Base-by-base conservation (phyloP, 371 early-diverging fungal species). In the Mucor plumbeus region DNA sequence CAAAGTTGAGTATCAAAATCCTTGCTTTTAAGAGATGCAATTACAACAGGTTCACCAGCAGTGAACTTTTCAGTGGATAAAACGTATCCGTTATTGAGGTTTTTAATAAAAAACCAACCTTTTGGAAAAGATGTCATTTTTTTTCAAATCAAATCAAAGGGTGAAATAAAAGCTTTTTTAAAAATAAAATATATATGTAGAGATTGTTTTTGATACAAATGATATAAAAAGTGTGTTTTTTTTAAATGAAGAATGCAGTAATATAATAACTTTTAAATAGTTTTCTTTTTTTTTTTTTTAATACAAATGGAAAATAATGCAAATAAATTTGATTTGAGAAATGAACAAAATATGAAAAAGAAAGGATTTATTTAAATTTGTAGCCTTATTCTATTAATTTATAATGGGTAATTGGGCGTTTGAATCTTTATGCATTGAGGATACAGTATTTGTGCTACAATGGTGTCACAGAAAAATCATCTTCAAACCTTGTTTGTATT, bases 81-180 rank as follows among this genome's bases (percentile, higher is more conserved):
- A 21, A 84, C 82, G 15, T 79, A 80, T 59, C 77, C 79, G 17
- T 78, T 83, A 9, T 73, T 78, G 13, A 63, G 68, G 57, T 85
- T 85, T 67, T 84, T 88, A 68, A 88, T 82, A 67, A 84, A 87
- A 74, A 88, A 86, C 83, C 85, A 86, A 59, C 80, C 83, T 64
- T 78, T 67, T 35, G 85, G 84, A 64, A 83, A 86, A 60, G 69
- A 64, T 47, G 68, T 26, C 71, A 71, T 71, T 41, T 62, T 36
- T 36, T 36, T 67, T 63, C 34, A 43, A 54, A 64, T 61, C 36
- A 17, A 69, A 34, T 54, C 21, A 60, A 35, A 36, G 56, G 43
- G 47, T 11, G 4, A 53, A 48, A n/a, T 3, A 13, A 7, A 33
- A 7, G 33, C 47, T 31, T 44, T 44, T 61, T 43, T 61, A 11